Conservation (phyloP, 345 rosid genomes). For the Gossypioides kirkii region DNA sequence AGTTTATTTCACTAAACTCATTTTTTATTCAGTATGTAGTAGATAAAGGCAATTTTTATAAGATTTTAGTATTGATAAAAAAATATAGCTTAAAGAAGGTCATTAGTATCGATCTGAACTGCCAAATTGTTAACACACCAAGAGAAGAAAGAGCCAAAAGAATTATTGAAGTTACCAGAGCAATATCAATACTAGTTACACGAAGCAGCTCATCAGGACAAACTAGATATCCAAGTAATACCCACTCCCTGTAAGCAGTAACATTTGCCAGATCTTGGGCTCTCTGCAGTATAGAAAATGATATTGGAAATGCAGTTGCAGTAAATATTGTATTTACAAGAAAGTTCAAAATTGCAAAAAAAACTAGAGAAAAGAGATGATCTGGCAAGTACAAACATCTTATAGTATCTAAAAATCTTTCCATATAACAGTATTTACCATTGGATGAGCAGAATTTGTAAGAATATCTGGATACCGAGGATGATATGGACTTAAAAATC, state of each 20-base stretch:
- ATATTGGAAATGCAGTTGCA: conserved; percentile 16
- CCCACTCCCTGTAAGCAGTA: conserved; percentile 96
- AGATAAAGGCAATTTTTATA: not conserved
- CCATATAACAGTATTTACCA: conserved; percentile 46
- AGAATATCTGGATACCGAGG: conserved; percentile 97
- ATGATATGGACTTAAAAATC: conserved; percentile 95
- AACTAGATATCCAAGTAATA: conserved; percentile 92
- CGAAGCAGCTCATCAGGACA: conserved; percentile 99
- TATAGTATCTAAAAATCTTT: not conserved
- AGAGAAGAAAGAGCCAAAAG: conserved; percentile 4
- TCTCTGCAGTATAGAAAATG: conserved; percentile 51
- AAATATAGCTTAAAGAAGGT: not conserved
- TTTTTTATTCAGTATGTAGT: not conserved
- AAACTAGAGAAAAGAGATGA: not conserved
- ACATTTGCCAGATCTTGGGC: conserved; percentile 99
- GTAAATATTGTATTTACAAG: conserved; percentile 3
- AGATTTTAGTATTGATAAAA: not conserved
- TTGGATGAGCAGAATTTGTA: conserved; percentile 95
- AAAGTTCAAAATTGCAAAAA: not conserved
- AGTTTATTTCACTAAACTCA: not conserved
- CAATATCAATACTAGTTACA: conserved; percentile 96
- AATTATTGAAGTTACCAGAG: conserved; percentile 49
- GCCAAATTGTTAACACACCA: not conserved
- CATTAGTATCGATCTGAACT: not conserved
- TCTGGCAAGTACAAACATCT: not conserved